These are phyloP conservation scores for Komagataea norvegica DNA, from an alignment of 1,139 yeast species.

Conservation along the genomic window DNA sequence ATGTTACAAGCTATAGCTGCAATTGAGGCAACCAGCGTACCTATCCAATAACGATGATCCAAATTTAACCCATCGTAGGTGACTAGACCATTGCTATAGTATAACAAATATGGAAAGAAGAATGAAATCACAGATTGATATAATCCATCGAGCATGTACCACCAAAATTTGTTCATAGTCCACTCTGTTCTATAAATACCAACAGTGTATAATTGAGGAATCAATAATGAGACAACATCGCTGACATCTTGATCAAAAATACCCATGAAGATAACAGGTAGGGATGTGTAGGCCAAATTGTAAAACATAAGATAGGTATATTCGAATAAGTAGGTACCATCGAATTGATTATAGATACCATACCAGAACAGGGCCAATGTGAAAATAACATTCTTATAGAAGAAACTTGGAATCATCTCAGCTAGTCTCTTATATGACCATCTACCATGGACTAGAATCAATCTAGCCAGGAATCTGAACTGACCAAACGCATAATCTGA, in stretches of 20 bases:
- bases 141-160: constrained; percentile 81
- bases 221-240: constrained; percentile 73
- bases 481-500: constrained; percentile 98
- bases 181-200: constrained; percentile 85
- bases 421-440: constrained; percentile 92
- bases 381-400: constrained; percentile 87
- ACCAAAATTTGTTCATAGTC: constrained; percentile 73
- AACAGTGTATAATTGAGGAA: constrained; percentile 81
- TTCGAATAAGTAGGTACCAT: constrained; percentile 88
- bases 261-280: constrained; percentile 88
- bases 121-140: constrained; percentile 83
- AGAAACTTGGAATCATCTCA: constrained; percentile 92
- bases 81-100: constrained; percentile 54
- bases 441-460: constrained; percentile 87
- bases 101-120: constrained; percentile 72
- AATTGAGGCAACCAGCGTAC: constrained; percentile 72
- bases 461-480: constrained; percentile 74
- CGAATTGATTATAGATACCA: constrained; percentile 79
- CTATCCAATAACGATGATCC: constrained; percentile 85
- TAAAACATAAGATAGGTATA: constrained; percentile 89
- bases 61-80: constrained; percentile 58
- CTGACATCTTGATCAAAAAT: constrained; percentile 90
- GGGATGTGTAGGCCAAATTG: constrained; percentile 90
- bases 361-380: constrained; percentile 90
- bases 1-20: constrained; percentile 79